phyloP scores from a whole-genome alignment of 371 early-diverging fungal genomes.

The Mucor indicus region DNA sequence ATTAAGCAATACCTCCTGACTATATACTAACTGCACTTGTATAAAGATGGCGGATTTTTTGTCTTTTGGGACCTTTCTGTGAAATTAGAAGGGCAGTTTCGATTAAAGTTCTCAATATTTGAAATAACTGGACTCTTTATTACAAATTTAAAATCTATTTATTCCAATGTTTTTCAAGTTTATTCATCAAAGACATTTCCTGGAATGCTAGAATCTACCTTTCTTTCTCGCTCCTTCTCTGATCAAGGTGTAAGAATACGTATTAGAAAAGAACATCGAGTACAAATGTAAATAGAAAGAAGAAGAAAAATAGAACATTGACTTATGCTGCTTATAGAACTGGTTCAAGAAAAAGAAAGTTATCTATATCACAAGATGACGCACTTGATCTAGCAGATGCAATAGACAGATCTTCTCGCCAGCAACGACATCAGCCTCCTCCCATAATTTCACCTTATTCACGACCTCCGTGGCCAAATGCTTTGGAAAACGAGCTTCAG shows the following conservation, averaged over 20 bases:
- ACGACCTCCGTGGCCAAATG: no score
- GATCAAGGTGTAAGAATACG: conserved; percentile 90
- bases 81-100: conserved; percentile 83
- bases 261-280: conserved; percentile 62
- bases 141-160: conserved; percentile 47
- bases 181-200: conserved; percentile 87
- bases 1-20: conserved; percentile 14
- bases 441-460: no score
- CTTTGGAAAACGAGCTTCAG: no score
- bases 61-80: conserved; percentile 93
- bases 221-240: conserved; percentile 79
- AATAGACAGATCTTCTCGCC: background rate
- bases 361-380: conserved; percentile 11
- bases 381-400: conserved; percentile 3
- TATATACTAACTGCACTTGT: no score
- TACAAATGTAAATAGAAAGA: conserved; percentile 21
- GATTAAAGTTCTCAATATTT: conserved; percentile 21
- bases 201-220: conserved; percentile 83
- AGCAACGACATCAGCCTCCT: no score
- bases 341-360: conserved; percentile 18
- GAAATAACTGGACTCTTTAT: conserved; percentile 20
- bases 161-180: conserved; percentile 72
- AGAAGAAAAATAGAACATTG: no score
- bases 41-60: conserved; percentile 93
- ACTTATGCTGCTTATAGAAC: conserved; percentile 4